Conservation (phyloP, 1,139 yeast genomes). For the Pneumocystis canis region DNA sequence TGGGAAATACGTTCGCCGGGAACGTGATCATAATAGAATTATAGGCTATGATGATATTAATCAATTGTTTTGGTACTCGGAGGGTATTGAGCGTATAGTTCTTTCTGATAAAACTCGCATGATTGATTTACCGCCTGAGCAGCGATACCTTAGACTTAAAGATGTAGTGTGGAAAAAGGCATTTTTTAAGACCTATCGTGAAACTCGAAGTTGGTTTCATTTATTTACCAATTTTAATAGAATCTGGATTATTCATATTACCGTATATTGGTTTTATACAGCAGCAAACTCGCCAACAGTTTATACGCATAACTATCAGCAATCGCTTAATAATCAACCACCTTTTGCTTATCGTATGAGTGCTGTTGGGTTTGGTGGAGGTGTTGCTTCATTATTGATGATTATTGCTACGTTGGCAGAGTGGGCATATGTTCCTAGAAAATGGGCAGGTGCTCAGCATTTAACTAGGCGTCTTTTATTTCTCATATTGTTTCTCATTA, state of each 20-base stretch:
- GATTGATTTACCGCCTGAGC: slow-evolving; percentile 78
- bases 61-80: slow-evolving; percentile 98
- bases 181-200: slow-evolving; percentile 91
- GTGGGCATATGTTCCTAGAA: slow-evolving; percentile 93
- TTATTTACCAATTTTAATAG: slow-evolving; percentile 89
- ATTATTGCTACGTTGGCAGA: slow-evolving; percentile 78
- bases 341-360: slow-evolving; percentile 85
- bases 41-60: slow-evolving; percentile 97
- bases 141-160: slow-evolving; percentile 77
- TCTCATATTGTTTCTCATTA: slow-evolving; percentile 45
- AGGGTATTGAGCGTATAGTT: slow-evolving; percentile 86
- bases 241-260: slow-evolving; percentile 88
- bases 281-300: slow-evolving; percentile 86
- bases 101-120: slow-evolving; percentile 84
- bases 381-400: slow-evolving; percentile 68
- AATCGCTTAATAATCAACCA: slow-evolving; percentile 72
- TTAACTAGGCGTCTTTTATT: slow-evolving; percentile 75
- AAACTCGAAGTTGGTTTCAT: slow-evolving; percentile 97
- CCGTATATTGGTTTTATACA: slow-evolving; percentile 85
- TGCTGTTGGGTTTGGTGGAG: slow-evolving; percentile 83
- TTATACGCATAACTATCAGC: slow-evolving; percentile 74
- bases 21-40: slow-evolving; percentile 83
- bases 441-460: slow-evolving; percentile 99
- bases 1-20: slow-evolving; percentile 94
- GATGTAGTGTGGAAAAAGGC: slow-evolving; percentile 87